Evolutionary conservation across 768 basidiomycete genomes (phyloP).

Genomic region (Xerocomellus chrysenteron): DNA sequence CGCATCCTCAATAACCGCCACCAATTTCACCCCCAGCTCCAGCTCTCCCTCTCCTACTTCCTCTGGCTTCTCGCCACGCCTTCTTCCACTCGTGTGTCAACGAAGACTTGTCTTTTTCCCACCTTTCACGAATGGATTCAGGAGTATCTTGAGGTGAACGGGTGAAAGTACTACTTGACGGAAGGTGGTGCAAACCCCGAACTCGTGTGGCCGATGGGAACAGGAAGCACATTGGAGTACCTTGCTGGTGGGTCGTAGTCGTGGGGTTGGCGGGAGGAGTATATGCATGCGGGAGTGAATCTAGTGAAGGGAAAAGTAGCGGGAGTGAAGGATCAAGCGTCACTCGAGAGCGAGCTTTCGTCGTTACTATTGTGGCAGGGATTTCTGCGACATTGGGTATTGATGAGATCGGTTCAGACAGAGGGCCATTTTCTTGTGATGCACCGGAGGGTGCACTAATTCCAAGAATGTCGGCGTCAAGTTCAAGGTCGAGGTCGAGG

Average conservation of each 20-base stretch:
- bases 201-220: constrained; percentile 37
- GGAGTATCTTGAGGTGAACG: constrained; percentile 26
- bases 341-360: constrained; percentile 19
- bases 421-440: neutral
- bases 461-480: constrained; percentile 54
- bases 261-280: constrained; percentile 13
- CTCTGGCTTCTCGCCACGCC: constrained; percentile 71
- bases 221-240: constrained; percentile 23
- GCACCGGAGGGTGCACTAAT: constrained; percentile 15
- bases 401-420: constrained; percentile 5
- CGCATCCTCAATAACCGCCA: constrained; percentile 8
- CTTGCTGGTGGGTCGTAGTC: constrained; percentile 3
- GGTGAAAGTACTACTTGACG: constrained; percentile 15
- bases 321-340: constrained; percentile 54
- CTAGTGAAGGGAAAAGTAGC: constrained; percentile 59
- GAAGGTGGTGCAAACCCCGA: constrained; percentile 50
- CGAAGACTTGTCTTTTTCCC: constrained; percentile 68
- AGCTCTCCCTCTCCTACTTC: constrained; percentile 54
- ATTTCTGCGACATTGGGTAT: neutral
- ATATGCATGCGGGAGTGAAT: constrained; percentile 19
- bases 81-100: constrained; percentile 79
- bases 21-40: constrained; percentile 37
- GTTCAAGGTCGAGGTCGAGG: constrained; percentile 69
- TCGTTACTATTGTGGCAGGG: neutral
- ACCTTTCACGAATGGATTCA: constrained; percentile 55